Conservation (phyloP, 768 basidiomycete species). For the Suillus paluster region DNA sequence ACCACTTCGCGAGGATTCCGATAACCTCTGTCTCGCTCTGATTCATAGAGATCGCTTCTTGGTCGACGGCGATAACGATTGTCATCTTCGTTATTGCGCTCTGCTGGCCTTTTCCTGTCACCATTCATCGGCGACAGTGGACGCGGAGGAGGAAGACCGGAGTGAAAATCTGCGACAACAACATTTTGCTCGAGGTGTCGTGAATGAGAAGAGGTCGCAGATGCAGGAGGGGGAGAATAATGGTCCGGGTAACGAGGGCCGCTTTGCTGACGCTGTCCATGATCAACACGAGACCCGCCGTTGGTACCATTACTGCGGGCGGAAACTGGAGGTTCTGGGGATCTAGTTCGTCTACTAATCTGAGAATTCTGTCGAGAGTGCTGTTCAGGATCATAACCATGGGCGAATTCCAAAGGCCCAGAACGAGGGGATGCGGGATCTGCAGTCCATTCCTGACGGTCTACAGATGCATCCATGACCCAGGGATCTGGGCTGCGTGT, state of each 20-base stretch:
- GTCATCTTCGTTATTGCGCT: conserved; percentile 25
- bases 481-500: conserved; percentile 12
- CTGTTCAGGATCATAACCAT: background rate
- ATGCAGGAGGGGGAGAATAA: conserved; percentile 15
- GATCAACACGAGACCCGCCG: conserved; percentile 12
- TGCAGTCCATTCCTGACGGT: conserved; percentile 10
- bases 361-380: background rate
- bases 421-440: conserved; percentile 5
- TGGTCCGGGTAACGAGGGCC: conserved; percentile 12
- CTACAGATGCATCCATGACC: conserved; percentile 14
- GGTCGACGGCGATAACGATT: conserved; percentile 25
- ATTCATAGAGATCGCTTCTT: conserved; percentile 24
- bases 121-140: conserved; percentile 11
- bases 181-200: background rate
- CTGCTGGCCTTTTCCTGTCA: conserved; percentile 26
- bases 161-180: background rate
- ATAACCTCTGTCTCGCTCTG: conserved; percentile 13
- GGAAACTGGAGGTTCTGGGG: conserved; percentile 15
- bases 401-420: conserved; percentile 16
- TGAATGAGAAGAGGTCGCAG: background rate
- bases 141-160: conserved; percentile 13
- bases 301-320: conserved; percentile 10
- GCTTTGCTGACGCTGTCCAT: conserved; percentile 7
- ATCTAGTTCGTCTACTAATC: background rate
- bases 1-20: conserved; percentile 2